phyloP scores from a whole-genome alignment of 2,329 filamentous ascomycete genomes.

The Diaporthe sp. region DNA sequence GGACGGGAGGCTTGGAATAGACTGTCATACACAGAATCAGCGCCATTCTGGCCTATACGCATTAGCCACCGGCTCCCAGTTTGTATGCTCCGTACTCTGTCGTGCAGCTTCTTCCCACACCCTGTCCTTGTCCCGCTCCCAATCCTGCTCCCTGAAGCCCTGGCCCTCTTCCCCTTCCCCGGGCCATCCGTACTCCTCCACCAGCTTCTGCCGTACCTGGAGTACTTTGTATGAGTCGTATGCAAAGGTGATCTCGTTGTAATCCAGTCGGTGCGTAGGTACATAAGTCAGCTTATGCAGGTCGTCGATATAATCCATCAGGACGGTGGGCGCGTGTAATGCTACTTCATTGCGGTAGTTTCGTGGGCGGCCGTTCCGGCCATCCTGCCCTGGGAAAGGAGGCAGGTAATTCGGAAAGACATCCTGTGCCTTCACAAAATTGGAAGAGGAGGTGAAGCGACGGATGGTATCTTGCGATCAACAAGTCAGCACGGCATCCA shows the following conservation, averaged over 20 bases:
- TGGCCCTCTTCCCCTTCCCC: neutral
- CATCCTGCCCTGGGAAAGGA: neutral
- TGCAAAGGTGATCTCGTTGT: neutral
- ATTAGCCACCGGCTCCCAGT: neutral
- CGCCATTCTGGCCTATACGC: neutral
- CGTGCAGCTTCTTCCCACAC: neutral
- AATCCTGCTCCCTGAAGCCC: neutral
- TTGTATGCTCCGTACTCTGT: neutral
- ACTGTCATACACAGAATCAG: neutral
- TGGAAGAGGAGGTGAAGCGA: neutral
- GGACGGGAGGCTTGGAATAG: neutral
- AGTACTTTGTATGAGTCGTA: neutral
- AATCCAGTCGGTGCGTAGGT: neutral
- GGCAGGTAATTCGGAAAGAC: neutral
- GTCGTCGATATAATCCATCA: neutral
- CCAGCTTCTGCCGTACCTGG: neutral
- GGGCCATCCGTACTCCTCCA: conserved; percentile 2
- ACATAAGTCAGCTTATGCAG: neutral
- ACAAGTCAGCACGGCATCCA: neutral
- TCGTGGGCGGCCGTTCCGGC: neutral
- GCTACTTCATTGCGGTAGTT: neutral
- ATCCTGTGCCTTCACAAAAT: neutral
- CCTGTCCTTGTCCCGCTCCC: neutral
- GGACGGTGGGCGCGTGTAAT: neutral
- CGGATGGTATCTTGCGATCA: neutral